A percentile compares a stretch with the other conserved stretches of the same genome.
phyloP scores from a whole-genome alignment of 1,284 basidiomycete species.

The Fomitiporia mediterranea region DNA sequence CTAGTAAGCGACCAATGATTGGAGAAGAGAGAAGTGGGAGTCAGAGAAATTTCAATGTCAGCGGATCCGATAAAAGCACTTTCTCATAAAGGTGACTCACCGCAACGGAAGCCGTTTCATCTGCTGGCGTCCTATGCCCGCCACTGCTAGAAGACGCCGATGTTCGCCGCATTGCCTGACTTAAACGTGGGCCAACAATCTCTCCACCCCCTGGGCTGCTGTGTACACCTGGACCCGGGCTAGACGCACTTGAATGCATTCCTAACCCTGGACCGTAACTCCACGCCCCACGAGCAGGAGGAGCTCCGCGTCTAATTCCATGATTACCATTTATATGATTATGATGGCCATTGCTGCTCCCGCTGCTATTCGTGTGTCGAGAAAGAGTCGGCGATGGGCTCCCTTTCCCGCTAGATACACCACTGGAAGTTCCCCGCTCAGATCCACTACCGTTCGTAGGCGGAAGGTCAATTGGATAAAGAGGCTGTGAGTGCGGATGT shows the following conservation, averaged over 20 bases:
- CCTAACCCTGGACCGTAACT: constrained; percentile 59
- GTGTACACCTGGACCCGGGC: constrained; percentile 26
- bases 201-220: constrained; percentile 29
- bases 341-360: constrained; percentile 11
- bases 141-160: constrained; percentile 45
- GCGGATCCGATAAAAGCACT: constrained; percentile 19
- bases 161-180: constrained; percentile 41
- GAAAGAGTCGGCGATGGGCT: constrained; percentile 18
- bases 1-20: constrained; percentile 29
- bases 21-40: constrained; percentile 13
- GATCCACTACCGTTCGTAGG: constrained; percentile 12
- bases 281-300: constrained; percentile 50
- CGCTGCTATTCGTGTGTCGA: constrained; percentile 8
- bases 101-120: constrained; percentile 68
- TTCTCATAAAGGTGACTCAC: constrained; percentile 43
- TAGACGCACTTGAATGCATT: constrained; percentile 21
- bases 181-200: constrained; percentile 60
- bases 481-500: constrained; percentile 26
- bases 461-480: constrained; percentile 28
- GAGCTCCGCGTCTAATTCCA: constrained; percentile 35
- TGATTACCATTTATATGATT: constrained; percentile 22
- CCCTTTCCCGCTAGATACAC: constrained; percentile 10
- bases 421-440: constrained; percentile 4
- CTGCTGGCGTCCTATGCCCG: constrained; percentile 58
- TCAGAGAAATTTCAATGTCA: not conserved